Percentiles rank a stretch among this genome's conserved stretches.
Evolutionary conservation across 768 basidiomycete genomes (phyloP).

Genomic region (Amanita brunnescens): DNA sequence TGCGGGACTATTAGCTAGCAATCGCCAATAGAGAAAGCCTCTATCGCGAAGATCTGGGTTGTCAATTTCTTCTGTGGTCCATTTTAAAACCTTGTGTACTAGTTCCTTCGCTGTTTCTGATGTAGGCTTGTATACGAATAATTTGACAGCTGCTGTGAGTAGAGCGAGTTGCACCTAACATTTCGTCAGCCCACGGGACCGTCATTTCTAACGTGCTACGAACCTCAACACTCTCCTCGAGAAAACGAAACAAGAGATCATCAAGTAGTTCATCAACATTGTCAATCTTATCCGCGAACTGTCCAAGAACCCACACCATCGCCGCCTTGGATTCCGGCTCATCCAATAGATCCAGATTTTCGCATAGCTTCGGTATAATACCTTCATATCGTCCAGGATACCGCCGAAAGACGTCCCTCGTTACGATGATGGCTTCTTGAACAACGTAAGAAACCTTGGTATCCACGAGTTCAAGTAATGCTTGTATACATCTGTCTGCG

Average conservation of each 20-base stretch:
- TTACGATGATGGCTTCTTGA: slow-evolving; percentile 95
- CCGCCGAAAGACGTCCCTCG: slow-evolving; percentile 94
- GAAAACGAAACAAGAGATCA: slow-evolving; percentile 79
- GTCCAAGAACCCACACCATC: slow-evolving; percentile 97
- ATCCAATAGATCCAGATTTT: slow-evolving; percentile 84
- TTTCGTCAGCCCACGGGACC: not conserved
- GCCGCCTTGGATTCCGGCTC: slow-evolving; percentile 96
- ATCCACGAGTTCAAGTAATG: slow-evolving; percentile 77
- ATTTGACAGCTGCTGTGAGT: slow-evolving; percentile 89
- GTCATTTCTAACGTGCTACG: not conserved
- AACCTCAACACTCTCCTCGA: slow-evolving; percentile 93
- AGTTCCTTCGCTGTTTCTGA: slow-evolving; percentile 82
- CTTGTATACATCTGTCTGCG: slow-evolving; percentile 84
- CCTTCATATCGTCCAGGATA: slow-evolving; percentile 97
- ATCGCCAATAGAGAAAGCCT: slow-evolving; percentile 99
- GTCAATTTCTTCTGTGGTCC: slow-evolving; percentile 96
- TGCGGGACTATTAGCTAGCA: slow-evolving; percentile 87
- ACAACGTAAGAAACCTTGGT: slow-evolving; percentile 95
- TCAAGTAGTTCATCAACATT: slow-evolving; percentile 95
- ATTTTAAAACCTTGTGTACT: slow-evolving; percentile 92
- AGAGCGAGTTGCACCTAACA: slow-evolving; percentile 91
- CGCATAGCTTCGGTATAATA: slow-evolving; percentile 88
- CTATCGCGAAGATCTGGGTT: slow-evolving; percentile 96
- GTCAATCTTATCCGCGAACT: slow-evolving; percentile 92
- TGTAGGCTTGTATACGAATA: slow-evolving; percentile 84